Evolutionary conservation across 1,284 basidiomycete genomes (phyloP).

Genomic region (Sanghuangporus sanghuang): DNA sequence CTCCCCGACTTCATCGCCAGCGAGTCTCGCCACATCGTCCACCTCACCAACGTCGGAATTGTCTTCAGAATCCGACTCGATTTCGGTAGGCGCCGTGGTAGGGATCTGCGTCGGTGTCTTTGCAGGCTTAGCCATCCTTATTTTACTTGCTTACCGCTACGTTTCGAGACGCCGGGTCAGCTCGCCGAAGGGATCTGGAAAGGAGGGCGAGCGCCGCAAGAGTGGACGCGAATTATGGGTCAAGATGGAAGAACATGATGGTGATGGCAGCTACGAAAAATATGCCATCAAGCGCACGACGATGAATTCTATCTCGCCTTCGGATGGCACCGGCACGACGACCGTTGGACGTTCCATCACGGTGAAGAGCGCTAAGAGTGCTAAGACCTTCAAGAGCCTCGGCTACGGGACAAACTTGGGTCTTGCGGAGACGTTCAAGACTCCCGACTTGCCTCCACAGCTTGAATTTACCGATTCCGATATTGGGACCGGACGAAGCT

Average conservation of each 20-base stretch:
- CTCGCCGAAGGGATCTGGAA: not conserved
- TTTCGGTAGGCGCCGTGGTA: slow-evolving; percentile 15
- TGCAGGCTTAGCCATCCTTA: not conserved
- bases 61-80: slow-evolving; percentile 5
- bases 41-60: not conserved
- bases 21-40: not conserved
- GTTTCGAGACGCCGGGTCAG: not conserved
- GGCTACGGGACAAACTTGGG: slow-evolving; percentile 15
- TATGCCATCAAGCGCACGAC: slow-evolving; percentile 14
- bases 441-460: slow-evolving; percentile 15
- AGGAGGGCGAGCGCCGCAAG: slow-evolving; percentile 11
- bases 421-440: slow-evolving; percentile 15
- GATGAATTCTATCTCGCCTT: not conserved
- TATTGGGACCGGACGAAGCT: slow-evolving; percentile 10
- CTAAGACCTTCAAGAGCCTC: slow-evolving; percentile 16
- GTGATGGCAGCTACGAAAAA: slow-evolving; percentile 12
- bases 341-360: slow-evolving; percentile 17
- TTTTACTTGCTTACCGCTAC: slow-evolving; percentile 7
- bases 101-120: slow-evolving; percentile 18
- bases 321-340: not conserved
- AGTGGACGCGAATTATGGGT: slow-evolving; percentile 17
- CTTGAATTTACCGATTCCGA: slow-evolving; percentile 18
- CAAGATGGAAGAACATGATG: slow-evolving; percentile 17
- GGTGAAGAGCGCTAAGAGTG: slow-evolving; percentile 15
- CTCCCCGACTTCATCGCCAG: not conserved